Conservation (phyloP, 2,329 filamentous ascomycete species). For the Annulohypoxylon truncatum region DNA sequence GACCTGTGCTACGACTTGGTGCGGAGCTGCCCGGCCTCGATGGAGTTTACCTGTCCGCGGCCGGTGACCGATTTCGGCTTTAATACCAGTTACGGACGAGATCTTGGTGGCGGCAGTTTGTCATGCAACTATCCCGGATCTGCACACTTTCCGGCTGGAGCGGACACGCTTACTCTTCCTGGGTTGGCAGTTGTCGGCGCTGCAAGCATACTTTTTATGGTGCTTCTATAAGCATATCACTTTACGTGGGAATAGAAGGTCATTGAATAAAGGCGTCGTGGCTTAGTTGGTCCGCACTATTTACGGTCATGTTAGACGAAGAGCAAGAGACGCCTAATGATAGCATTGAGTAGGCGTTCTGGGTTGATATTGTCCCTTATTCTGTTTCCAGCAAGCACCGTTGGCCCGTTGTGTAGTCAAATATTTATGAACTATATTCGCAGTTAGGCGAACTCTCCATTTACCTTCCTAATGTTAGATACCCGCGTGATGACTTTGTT, state of each 20-base stretch:
- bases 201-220: constrained; percentile 27
- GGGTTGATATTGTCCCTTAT: constrained; percentile 22
- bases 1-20: constrained; percentile 90
- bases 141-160: constrained; percentile 62
- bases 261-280: constrained; percentile 38
- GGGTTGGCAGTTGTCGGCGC: constrained; percentile 42
- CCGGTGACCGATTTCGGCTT: constrained; percentile 54
- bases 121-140: constrained; percentile 73
- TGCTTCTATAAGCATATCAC: constrained; percentile 25
- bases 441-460: constrained; percentile 5
- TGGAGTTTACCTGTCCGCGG: constrained; percentile 81
- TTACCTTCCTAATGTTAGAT: constrained; percentile 4
- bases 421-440: constrained; percentile 12
- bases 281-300: constrained; percentile 33
- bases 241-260: constrained; percentile 17
- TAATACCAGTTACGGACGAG: constrained; percentile 59
- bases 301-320: constrained; percentile 27
- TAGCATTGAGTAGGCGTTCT: constrained; percentile 48
- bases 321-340: constrained; percentile 34
- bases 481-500: not conserved
- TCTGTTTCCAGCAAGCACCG: constrained; percentile 19
- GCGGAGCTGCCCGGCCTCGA: constrained; percentile 80
- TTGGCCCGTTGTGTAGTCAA: constrained; percentile 18
- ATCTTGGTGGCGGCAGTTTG: constrained; percentile 45
- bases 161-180: constrained; percentile 39